A percentile compares a stretch with the other conserved stretches of the same genome.
phyloP scores from a whole-genome alignment of 1,284 basidiomycete species.

The Cronartium quercuum region DNA sequence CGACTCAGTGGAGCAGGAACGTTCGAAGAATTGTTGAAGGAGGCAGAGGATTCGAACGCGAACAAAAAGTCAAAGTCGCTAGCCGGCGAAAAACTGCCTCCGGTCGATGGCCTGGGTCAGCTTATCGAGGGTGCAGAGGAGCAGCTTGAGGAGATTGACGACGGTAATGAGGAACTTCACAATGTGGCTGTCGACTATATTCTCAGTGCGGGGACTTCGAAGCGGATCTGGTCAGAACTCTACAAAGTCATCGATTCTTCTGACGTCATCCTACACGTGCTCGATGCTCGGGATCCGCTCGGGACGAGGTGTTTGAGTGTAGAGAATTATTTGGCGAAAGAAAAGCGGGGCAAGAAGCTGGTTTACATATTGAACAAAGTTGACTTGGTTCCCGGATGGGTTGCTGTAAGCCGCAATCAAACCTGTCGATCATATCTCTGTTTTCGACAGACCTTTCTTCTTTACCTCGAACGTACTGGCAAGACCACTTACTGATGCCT shows the following conservation, averaged over 20 bases:
- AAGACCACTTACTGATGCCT: conserved; percentile 30
- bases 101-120: conserved; percentile 62
- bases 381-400: conserved; percentile 97
- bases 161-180: conserved; percentile 41
- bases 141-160: conserved; percentile 42
- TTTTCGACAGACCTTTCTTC: conserved; percentile 19
- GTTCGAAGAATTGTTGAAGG: conserved; percentile 72
- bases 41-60: conserved; percentile 40
- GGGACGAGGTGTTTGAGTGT: conserved; percentile 97
- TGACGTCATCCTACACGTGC: conserved; percentile 89
- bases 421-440: conserved; percentile 39
- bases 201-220: conserved; percentile 64
- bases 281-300: conserved; percentile 92
- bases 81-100: conserved; percentile 26
- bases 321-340: conserved; percentile 86
- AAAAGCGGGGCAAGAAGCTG: conserved; percentile 95
- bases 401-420: conserved; percentile 65
- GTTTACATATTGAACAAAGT: conserved; percentile 98
- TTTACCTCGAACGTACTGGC: background rate
- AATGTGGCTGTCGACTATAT: conserved; percentile 47
- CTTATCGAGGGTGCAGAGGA: conserved; percentile 60
- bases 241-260: conserved; percentile 99
- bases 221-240: conserved; percentile 92
- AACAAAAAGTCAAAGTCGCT: conserved; percentile 35
- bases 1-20: conserved; percentile 67